Evolutionary conservation across 805 yeast species (phyloP), one percentile per base, ranked within the genome.

Genomic region (Brettanomyces sp.): DNA sequence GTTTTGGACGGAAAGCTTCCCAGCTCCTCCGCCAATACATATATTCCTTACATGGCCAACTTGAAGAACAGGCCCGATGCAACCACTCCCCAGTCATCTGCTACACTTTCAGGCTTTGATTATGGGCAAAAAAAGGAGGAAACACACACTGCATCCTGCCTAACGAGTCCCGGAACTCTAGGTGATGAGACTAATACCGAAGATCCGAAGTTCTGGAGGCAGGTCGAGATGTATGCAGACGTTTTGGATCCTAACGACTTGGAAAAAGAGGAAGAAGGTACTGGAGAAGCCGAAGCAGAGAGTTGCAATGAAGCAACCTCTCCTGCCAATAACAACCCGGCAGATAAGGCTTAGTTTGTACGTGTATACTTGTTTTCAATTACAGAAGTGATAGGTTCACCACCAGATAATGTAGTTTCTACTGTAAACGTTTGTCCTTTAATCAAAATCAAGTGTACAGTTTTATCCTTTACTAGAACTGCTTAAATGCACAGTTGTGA

Each of bases 1-100:
- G 71, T 82, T 1, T 80, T 81, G 54, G 76, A 76, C 46, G 57
- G 71, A 2, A 47, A 72, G 3, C 53, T 53, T 7, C 73, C 80
- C 22, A 64, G 66, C 3, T 69, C 79, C 1, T 52, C 61, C 5
- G 53, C 56, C 12, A 56, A 56, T 42, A 52, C 59, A 1, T 54
- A 51, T 43, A 49, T 60, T 35, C 22, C 37, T n/a, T 35, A 35
- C 22, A 35, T 35, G 37, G 22, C 14, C 22, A 35, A 35, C 13
- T 18, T 35, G 37, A 35, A n/a, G 22, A 35, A 35, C 14, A n/a
- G 37, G 3, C 32, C 32, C 2, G 21, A 5, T 24, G 32, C 21
- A n/a, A 22, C 5, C 18, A 23, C 42, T 8, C 33, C 30, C 3
- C 22, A 18, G n/a, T 21, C 42, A 11, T 30, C 28, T 13, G 18